These are phyloP conservation scores for Fusarium haematococcum DNA, from an alignment of 2,329 filamentous ascomycete genomes.

Conservation along the genomic window DNA sequence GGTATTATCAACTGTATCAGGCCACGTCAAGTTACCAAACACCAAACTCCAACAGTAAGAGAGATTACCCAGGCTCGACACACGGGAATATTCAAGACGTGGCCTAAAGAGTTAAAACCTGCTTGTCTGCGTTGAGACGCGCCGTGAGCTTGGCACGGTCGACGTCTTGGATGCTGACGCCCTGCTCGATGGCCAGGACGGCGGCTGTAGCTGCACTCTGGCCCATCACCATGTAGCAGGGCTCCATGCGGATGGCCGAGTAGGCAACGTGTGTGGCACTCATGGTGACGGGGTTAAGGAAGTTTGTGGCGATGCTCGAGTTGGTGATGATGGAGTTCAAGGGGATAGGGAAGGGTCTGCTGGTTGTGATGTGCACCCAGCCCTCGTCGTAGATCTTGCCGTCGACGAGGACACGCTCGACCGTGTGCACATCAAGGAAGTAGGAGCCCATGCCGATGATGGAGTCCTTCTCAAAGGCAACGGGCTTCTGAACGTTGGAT, in stretches of 20 bases:
- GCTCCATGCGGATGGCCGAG: constrained; percentile 16
- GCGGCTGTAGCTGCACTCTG: constrained; percentile 13
- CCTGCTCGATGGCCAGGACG: constrained; percentile 10
- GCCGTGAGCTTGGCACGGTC: constrained; percentile 1
- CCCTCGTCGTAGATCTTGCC: constrained; percentile 7
- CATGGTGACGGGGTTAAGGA: constrained; percentile 12
- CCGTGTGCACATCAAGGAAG: constrained; percentile 10
- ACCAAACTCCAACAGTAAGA: background rate
- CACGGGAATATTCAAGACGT: background rate
- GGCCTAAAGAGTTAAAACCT: background rate
- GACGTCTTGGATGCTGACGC: constrained; percentile 7
- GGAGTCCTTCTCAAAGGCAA: background rate
- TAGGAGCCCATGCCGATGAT: constrained; percentile 1
- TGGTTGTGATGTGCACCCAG: background rate
- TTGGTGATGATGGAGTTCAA: constrained; percentile 3
- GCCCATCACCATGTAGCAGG: constrained; percentile 12
- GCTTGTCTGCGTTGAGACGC: background rate
- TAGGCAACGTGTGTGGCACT: constrained; percentile 8
- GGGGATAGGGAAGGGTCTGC: background rate
- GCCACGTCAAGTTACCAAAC: constrained; percentile 1
- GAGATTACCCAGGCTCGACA: background rate
- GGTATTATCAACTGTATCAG: background rate
- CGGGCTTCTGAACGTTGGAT: constrained; percentile 1
- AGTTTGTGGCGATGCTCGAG: constrained; percentile 3
- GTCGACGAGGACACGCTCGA: constrained; percentile 8